Conservation (phyloP, 768 basidiomycete genomes). For the Hericium rajendrae region DNA sequence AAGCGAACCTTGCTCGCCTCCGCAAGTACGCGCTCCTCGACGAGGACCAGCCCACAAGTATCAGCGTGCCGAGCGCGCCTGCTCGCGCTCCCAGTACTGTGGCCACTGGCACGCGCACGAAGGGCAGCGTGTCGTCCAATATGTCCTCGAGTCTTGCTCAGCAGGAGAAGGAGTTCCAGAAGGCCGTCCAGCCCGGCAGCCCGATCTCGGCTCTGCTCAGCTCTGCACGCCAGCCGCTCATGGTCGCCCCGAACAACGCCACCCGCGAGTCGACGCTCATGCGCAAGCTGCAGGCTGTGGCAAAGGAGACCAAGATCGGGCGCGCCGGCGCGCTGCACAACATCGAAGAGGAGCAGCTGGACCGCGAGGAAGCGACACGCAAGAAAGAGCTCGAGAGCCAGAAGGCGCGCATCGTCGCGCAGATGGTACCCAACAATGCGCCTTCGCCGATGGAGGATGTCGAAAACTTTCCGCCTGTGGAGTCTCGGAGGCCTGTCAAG, state of each 20-base stretch:
- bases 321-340: slow-evolving; percentile 35
- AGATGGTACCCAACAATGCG: slow-evolving; percentile 65
- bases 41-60: slow-evolving; percentile 40
- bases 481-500: slow-evolving; percentile 3
- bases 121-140: slow-evolving; percentile 21
- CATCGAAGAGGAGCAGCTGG: slow-evolving; percentile 32
- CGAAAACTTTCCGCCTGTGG: slow-evolving; percentile 26
- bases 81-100: slow-evolving; percentile 13
- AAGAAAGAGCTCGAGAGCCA: slow-evolving; percentile 80
- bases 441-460: slow-evolving; percentile 19
- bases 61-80: slow-evolving; percentile 32
- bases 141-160: slow-evolving; percentile 59
- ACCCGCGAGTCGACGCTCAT: slow-evolving; percentile 35
- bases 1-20: slow-evolving; percentile 61
- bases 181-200: slow-evolving; percentile 89
- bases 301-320: slow-evolving; percentile 42
- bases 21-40: slow-evolving; percentile 56
- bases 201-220: slow-evolving; percentile 88
- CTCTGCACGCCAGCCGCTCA: slow-evolving; percentile 79
- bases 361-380: slow-evolving; percentile 31
- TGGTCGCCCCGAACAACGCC: slow-evolving; percentile 43
- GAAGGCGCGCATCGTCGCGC: slow-evolving; percentile 88
- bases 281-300: slow-evolving; percentile 49
- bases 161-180: slow-evolving; percentile 95
- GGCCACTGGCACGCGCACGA: slow-evolving; percentile 2